phyloP scores from a whole-genome alignment of 768 basidiomycete genomes.

The Erythrobasidium yunnanense region DNA sequence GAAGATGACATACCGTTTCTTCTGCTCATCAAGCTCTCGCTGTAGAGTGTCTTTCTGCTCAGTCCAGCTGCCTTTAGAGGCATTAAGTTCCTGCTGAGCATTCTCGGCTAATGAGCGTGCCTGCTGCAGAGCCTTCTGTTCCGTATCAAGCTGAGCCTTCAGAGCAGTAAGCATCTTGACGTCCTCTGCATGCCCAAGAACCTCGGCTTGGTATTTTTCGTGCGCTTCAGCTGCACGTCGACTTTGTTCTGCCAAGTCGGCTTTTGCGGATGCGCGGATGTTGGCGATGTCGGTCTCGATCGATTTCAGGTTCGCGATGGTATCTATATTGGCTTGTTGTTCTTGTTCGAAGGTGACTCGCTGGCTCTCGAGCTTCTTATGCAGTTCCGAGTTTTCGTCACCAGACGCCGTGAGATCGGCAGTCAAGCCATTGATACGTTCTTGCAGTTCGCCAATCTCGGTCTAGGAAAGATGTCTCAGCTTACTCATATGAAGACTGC shows the following conservation, averaged over 20 bases:
- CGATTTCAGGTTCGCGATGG: conserved; percentile 57
- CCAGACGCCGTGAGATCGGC: conserved; percentile 49
- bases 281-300: conserved; percentile 14
- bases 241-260: conserved; percentile 54
- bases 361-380: conserved; percentile 58
- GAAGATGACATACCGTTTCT: conserved; percentile 51
- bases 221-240: conserved; percentile 65
- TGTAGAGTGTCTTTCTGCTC: conserved; percentile 65
- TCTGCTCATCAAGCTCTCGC: conserved; percentile 64
- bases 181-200: conserved; percentile 73
- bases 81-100: conserved; percentile 58
- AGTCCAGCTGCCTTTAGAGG: conserved; percentile 69
- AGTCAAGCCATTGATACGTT: conserved; percentile 51
- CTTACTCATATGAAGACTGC: not conserved
- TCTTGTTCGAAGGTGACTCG: conserved; percentile 62
- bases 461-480: conserved; percentile 46
- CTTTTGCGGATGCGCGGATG: conserved; percentile 48
- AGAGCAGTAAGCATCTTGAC: conserved; percentile 61
- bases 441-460: conserved; percentile 55
- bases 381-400: conserved; percentile 52
- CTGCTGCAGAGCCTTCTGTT: conserved; percentile 53
- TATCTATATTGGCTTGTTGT: conserved; percentile 69
- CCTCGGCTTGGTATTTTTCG: conserved; percentile 65
- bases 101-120: conserved; percentile 57
- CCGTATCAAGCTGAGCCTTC: conserved; percentile 53